Evolutionary conservation across 108 stramenopile species (phyloP), one percentile per base, ranked within the genome.

Genomic region (Schizochytrium sp.): DNA sequence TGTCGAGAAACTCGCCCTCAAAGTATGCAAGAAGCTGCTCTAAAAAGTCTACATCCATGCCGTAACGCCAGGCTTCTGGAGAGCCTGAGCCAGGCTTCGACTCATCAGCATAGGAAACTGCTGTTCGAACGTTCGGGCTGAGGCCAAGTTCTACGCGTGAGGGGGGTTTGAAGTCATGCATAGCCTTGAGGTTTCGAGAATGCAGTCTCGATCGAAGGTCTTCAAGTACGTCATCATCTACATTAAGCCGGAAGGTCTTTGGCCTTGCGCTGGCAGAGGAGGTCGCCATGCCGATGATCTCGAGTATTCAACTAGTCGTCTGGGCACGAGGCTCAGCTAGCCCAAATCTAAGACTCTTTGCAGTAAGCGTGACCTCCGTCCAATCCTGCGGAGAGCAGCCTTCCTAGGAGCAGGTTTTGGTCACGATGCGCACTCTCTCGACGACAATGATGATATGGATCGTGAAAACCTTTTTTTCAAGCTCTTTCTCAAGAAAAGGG

Each of bases 181-280:
- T n/a, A 13, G 28, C 45, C n/a, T 13, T 10, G 5, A 83, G 76
- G 17, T 55, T 50, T 0, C 50, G 50, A 28, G 49, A 13, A 47
- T 8, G 17, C 28, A 83, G 76, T 40, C 76, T 83, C 76, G 8
- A n/a, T n/a, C 76, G 47, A 13, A 83, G 76, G 76, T 83, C 76
- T 40, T 83, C 76, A 8, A 83, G 76, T 53, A 40, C 40, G 50
- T 17, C 76, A 10, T 83, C 76, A 40, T 47, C 38, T 53, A 83
- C 76, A 53, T 83, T 13, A 10, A 83, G 50, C 45, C n/a, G 38
- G 76, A 83, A 83, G 1, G 19, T 7, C 28, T 69, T 3, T 44
- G 15, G 12, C 64, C 28, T 28, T 28, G 28, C 28, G 28, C 28
- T 28, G 28, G 28, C 28, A 28, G 28, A 28, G 28, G 28, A 28